Evolutionary conservation across 441 rosid genomes (phyloP).

Genomic region (Pelargonium australe): DNA sequence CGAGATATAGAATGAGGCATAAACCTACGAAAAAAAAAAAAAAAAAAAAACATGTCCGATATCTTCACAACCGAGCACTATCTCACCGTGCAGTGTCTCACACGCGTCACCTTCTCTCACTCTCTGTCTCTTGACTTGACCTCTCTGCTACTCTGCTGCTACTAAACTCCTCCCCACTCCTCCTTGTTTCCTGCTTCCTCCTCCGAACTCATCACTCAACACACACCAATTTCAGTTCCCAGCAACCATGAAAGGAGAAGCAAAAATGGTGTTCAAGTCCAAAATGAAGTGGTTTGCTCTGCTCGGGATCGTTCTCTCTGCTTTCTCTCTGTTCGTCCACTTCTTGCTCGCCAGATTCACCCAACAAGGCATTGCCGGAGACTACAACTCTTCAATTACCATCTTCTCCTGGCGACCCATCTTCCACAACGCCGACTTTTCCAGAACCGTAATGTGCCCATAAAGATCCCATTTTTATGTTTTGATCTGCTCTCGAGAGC

Average conservation of each 20-base stretch:
- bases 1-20: too few species aligned
- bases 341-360: conserved; percentile 84
- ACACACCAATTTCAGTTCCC: background rate
- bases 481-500: background rate
- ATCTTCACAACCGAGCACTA: background rate
- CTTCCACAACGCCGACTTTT: conserved; percentile 53
- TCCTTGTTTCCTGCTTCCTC: background rate
- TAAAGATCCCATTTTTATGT: background rate
- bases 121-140: background rate
- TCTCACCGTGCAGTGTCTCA: background rate
- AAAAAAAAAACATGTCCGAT: too few species aligned
- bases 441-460: conserved; percentile 32
- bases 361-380: conserved; percentile 45
- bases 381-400: conserved; percentile 69
- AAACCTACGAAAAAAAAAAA: too few species aligned
- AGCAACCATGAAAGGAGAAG: conserved; percentile 59
- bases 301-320: conserved; percentile 69
- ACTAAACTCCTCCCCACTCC: too few species aligned
- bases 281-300: conserved; percentile 86
- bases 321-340: conserved; percentile 65
- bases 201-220: background rate
- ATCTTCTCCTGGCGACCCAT: conserved; percentile 97
- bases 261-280: conserved; percentile 64
- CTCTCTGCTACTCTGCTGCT: background rate
- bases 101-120: conserved; percentile 10